A percentile compares a stretch with the other conserved stretches of the same genome.
Evolutionary conservation across 495 filamentous ascomycete genomes (phyloP).

Genomic region (Glonium stellatum): DNA sequence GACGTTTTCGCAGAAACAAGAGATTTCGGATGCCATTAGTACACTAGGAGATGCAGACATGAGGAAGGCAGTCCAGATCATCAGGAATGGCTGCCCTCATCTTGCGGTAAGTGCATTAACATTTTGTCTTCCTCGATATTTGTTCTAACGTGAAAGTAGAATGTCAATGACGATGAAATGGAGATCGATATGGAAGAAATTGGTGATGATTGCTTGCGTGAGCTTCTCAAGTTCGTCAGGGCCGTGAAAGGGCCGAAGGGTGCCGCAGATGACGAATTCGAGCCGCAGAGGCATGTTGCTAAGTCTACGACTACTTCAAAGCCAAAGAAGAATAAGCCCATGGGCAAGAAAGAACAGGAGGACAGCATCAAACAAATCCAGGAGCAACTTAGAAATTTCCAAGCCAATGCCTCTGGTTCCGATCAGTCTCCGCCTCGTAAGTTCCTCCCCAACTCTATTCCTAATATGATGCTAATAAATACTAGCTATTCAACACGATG

Average conservation of each 20-base stretch:
- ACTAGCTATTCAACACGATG: slow-evolving; percentile 21
- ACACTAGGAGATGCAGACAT: slow-evolving; percentile 67
- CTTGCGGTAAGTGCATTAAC: slow-evolving; percentile 49
- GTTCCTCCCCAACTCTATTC: slow-evolving; percentile 1
- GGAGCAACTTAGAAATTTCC: slow-evolving; percentile 42
- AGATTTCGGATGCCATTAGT: slow-evolving; percentile 74
- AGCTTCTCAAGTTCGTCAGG: slow-evolving; percentile 70
- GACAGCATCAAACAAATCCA: slow-evolving; percentile 74
- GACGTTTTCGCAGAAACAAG: slow-evolving; percentile 72
- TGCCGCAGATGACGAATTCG: slow-evolving; percentile 36
- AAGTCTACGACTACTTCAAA: slow-evolving; percentile 49
- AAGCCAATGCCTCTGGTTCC: slow-evolving; percentile 15
- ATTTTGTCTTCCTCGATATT: neutral
- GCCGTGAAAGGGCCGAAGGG: slow-evolving; percentile 36
- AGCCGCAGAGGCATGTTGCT: slow-evolving; percentile 36
- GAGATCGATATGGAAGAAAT: slow-evolving; percentile 88
- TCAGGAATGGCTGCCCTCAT: slow-evolving; percentile 76
- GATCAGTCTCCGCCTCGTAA: slow-evolving; percentile 31
- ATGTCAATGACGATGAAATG: slow-evolving; percentile 74
- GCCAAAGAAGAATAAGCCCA: slow-evolving; percentile 97
- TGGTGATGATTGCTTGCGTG: slow-evolving; percentile 62
- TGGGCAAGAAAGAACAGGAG: slow-evolving; percentile 92
- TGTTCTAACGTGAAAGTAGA: slow-evolving; percentile 34
- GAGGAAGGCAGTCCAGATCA: slow-evolving; percentile 75
- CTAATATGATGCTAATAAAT: slow-evolving; percentile 4